phyloP scores from a whole-genome alignment of 1,284 basidiomycete species.

The Xerocomus cyaneibrunnescens region DNA sequence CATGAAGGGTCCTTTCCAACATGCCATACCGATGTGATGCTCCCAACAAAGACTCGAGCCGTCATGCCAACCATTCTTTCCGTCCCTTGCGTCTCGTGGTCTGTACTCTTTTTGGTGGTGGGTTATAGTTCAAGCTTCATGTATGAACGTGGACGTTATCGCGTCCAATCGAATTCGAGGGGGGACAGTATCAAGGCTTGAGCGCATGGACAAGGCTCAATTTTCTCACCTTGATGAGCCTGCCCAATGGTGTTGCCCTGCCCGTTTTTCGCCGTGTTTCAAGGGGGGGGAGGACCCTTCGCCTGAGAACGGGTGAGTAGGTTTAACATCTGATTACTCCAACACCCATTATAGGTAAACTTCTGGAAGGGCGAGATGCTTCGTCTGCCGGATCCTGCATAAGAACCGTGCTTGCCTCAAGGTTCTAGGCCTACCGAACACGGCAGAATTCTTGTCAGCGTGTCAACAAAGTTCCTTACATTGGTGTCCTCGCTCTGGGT shows the following conservation, averaged over 20 bases:
- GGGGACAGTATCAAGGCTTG: neutral
- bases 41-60: neutral
- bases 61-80: neutral
- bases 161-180: neutral
- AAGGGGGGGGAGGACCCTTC: slow-evolving; percentile 4
- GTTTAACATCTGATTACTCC: slow-evolving; percentile 11
- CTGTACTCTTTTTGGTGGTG: neutral
- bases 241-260: neutral
- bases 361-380: slow-evolving; percentile 7
- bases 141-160: slow-evolving; percentile 1
- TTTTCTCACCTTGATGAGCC: slow-evolving; percentile 1
- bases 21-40: slow-evolving; percentile 4
- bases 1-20: neutral
- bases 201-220: neutral
- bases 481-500: slow-evolving; percentile 1
- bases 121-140: no score
- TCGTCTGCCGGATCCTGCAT: slow-evolving; percentile 25
- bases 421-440: slow-evolving; percentile 23
- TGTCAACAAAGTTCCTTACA: slow-evolving; percentile 13
- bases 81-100: slow-evolving; percentile 11
- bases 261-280: slow-evolving; percentile 1
- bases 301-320: slow-evolving; percentile 16
- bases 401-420: slow-evolving; percentile 15
- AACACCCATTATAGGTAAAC: slow-evolving; percentile 6
- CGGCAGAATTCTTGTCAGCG: slow-evolving; percentile 11